These are phyloP conservation scores for Coemansia sp. DNA, from an alignment of 192 early-diverging fungal species.

Conservation along the genomic window DNA sequence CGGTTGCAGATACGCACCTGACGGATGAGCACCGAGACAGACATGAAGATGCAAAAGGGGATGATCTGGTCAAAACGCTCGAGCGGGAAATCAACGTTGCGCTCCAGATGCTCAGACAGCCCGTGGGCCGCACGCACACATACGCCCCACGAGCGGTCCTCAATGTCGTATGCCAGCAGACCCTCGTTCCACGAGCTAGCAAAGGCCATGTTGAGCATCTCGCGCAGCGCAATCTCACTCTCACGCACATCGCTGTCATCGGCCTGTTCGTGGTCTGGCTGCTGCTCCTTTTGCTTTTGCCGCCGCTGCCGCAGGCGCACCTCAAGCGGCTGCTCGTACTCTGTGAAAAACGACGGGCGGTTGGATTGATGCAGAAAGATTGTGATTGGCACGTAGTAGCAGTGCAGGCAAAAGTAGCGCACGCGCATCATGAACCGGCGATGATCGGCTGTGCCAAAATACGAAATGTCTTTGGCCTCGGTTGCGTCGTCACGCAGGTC, in stretches of 20 bases:
- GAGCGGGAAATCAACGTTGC: constrained; percentile 45
- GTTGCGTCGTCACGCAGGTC: constrained; percentile 49
- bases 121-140: constrained; percentile 33
- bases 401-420: constrained; percentile 51
- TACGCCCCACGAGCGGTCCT: constrained; percentile 28
- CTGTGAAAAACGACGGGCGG: constrained; percentile 50
- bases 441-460: constrained; percentile 51
- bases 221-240: constrained; percentile 35
- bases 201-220: constrained; percentile 47
- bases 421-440: constrained; percentile 55
- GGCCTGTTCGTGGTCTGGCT: not conserved
- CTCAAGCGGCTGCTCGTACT: constrained; percentile 49
- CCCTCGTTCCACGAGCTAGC: constrained; percentile 51
- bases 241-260: constrained; percentile 1
- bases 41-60: constrained; percentile 54
- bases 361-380: constrained; percentile 51
- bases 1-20: constrained; percentile 43
- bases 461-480: constrained; percentile 40
- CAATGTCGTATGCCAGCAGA: constrained; percentile 41
- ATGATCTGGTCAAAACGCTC: constrained; percentile 54
- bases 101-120: constrained; percentile 41
- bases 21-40: constrained; percentile 42
- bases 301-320: constrained; percentile 6
- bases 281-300: constrained; percentile 3
- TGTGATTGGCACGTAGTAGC: constrained; percentile 51